Conservation (phyloP, 2,329 filamentous ascomycete genomes). For the Fragosphaeria purpurea region DNA sequence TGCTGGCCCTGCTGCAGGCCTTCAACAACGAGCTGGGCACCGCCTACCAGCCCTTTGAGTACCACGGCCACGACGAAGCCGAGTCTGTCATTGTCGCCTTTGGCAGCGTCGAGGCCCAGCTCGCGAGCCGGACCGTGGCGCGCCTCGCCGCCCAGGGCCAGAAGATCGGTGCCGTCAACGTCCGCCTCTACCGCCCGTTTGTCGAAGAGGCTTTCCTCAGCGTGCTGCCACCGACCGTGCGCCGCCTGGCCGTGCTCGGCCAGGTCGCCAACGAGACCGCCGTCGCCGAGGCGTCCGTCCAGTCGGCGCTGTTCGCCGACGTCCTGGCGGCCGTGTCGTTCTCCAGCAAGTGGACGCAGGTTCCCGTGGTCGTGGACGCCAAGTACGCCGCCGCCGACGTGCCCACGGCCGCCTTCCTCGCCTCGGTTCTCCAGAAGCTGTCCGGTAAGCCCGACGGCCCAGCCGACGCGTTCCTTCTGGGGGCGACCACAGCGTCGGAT, state of each 20-base stretch:
- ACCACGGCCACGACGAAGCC: conserved; percentile 70
- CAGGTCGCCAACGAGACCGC: conserved; percentile 69
- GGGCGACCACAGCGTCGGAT: conserved; percentile 22
- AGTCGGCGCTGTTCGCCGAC: conserved; percentile 86
- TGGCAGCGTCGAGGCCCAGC: conserved; percentile 79
- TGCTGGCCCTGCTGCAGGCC: conserved; percentile 56
- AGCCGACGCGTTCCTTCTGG: conserved; percentile 30
- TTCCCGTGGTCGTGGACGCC: conserved; percentile 64
- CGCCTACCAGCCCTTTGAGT: conserved; percentile 88
- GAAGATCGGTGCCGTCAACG: conserved; percentile 79
- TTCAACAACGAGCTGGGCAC: conserved; percentile 91
- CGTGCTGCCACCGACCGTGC: conserved; percentile 63
- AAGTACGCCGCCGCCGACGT: conserved; percentile 71
- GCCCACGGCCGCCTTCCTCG: conserved; percentile 45
- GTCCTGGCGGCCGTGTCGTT: conserved; percentile 80
- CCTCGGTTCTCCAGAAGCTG: conserved; percentile 39
- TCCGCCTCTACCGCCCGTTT: conserved; percentile 90
- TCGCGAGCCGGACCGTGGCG: conserved; percentile 70
- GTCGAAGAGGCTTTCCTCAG: conserved; percentile 88
- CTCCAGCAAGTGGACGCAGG: conserved; percentile 49
- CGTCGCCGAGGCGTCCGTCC: conserved; percentile 63
- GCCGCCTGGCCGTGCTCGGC: conserved; percentile 74
- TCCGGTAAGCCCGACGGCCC: conserved; percentile 30
- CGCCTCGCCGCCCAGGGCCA: conserved; percentile 62
- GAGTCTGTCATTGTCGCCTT: conserved; percentile 85